Evolutionary conservation across 495 filamentous ascomycete genomes (phyloP), one percentile per base, ranked within the genome.

Genomic region (Rostrohypoxylon terebratum): DNA sequence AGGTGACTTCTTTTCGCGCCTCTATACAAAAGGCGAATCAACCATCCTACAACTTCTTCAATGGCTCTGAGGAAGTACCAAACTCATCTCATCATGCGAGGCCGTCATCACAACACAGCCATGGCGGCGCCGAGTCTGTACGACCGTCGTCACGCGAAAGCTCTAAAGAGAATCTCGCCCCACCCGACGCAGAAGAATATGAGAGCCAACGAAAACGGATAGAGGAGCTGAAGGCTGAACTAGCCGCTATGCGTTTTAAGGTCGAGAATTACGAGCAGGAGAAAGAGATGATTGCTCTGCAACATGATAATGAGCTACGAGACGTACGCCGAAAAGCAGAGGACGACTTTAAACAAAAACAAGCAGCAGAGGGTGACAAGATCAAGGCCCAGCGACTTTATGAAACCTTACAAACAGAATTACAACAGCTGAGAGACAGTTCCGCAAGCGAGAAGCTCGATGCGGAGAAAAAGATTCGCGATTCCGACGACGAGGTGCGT

Each of bases 301-400:
- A 91, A 60, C 90, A 93, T 74, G 92, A 96, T 62, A 92, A 93
- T 72, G 94, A 97, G 72, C 77, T 96, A 20, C 86, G 94, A 47
- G 92, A 94, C 20, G 82, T 89, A 3, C 90, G 92, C 73, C 80
- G 87, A 28, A 92, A 90, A 69, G 89, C 90, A 13, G 94, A 97
- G 71, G 90, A 92, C 7, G 93, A 97, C 70, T 96, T 93, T 78
- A 87, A 90, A 67, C 90, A 90, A 72, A 92, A 92, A 38, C 93
- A 97, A 80, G 90, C 89, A 16, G 85, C 87, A 62, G 87, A 98
- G 76, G 85, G 86, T 1, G 87, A 91, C n/a, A 90, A 87, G 66
- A 83, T 88, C 38, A 89, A 89, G 50, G 86, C 91, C 0, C 85
- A 83, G 58, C 86, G 90, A 18, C 95, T 94, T 75, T 89, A 90